These are phyloP conservation scores for Sapria himalayana DNA, from an alignment of 345 rosid genomes.

Conservation along the genomic window DNA sequence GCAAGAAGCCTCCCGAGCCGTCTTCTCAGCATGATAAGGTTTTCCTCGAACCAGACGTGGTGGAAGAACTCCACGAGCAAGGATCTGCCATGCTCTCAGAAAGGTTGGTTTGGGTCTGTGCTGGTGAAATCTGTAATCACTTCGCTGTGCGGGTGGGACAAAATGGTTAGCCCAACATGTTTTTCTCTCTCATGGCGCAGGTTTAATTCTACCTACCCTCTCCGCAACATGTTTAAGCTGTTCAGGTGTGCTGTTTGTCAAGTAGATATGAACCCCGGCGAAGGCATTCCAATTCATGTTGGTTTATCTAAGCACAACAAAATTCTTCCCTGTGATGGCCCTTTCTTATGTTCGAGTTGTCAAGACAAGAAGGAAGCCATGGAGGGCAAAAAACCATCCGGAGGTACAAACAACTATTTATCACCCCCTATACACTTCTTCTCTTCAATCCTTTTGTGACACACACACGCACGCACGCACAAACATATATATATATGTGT, in stretches of 20 bases:
- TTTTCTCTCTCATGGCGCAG: conserved; percentile 20
- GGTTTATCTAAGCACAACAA: conserved; percentile 37
- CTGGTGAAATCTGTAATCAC: conserved; percentile 7
- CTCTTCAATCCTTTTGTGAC: too few relatives aligned
- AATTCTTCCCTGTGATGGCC: conserved; percentile 97
- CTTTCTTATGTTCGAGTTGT: conserved; percentile 91
- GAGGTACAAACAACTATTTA: conserved; percentile 26
- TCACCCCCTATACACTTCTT: not conserved
- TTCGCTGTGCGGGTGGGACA: not conserved
- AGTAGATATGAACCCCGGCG: conserved; percentile 91
- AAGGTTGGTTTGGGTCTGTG: conserved; percentile 69
- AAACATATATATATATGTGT: too few relatives aligned
- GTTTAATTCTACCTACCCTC: conserved; percentile 80
- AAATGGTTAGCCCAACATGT: not conserved
- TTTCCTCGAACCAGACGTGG: conserved; percentile 51
- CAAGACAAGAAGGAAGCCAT: conserved; percentile 94
- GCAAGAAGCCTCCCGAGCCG: conserved; percentile 51
- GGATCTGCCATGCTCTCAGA: conserved; percentile 98
- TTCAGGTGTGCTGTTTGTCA: conserved; percentile 98
- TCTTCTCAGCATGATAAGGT: conserved; percentile 50
- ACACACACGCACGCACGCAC: too few relatives aligned
- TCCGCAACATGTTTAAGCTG: conserved; percentile 93
- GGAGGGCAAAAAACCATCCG: conserved; percentile 79
- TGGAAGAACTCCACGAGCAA: conserved; percentile 82
- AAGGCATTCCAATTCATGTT: conserved; percentile 82